These are phyloP conservation scores for Cladosporium sp. DNA, from an alignment of 2,329 filamentous ascomycete species.

Conservation along the genomic window DNA sequence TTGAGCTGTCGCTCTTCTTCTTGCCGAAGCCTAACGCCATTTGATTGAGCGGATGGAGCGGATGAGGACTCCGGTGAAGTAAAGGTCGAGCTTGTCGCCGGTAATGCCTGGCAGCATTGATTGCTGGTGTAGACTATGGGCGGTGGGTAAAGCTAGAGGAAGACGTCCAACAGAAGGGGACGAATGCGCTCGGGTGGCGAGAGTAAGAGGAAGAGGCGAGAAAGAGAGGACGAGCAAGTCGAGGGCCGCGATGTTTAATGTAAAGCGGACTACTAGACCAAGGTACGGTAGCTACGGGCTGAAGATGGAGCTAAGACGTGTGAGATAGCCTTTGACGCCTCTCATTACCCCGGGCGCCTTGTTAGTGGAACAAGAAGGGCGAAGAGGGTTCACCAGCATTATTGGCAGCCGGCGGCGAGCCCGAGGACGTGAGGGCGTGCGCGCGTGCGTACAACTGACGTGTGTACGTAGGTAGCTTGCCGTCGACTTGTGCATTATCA, in stretches of 20 bases:
- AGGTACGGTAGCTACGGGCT: background rate
- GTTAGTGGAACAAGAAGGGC: slow-evolving; percentile 2
- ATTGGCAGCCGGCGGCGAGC: background rate
- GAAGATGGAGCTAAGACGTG: slow-evolving; percentile 5
- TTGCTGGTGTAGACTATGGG: background rate
- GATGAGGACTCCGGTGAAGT: slow-evolving; percentile 35
- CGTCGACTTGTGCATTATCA: background rate
- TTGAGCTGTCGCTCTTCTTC: slow-evolving; percentile 15
- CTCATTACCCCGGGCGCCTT: background rate
- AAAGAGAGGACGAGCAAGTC: background rate
- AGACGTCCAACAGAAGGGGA: background rate
- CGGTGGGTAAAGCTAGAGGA: background rate
- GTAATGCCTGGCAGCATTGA: slow-evolving; percentile 30
- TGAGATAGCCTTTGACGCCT: background rate
- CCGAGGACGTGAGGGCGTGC: slow-evolving; percentile 2
- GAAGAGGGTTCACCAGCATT: background rate
- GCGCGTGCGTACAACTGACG: slow-evolving; percentile 6
- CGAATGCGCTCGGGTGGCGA: background rate
- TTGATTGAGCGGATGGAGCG: slow-evolving; percentile 50
- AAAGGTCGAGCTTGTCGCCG: slow-evolving; percentile 27
- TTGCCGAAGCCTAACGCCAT: slow-evolving; percentile 49
- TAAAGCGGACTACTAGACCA: slow-evolving; percentile 2
- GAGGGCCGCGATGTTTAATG: background rate
- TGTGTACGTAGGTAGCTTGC: background rate
- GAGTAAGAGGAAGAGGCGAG: background rate